A percentile compares a stretch with the other conserved stretches of the same genome.
These are phyloP conservation scores for Colletotrichum agaves DNA, from an alignment of 2,329 filamentous ascomycete genomes.

Conservation along the genomic window DNA sequence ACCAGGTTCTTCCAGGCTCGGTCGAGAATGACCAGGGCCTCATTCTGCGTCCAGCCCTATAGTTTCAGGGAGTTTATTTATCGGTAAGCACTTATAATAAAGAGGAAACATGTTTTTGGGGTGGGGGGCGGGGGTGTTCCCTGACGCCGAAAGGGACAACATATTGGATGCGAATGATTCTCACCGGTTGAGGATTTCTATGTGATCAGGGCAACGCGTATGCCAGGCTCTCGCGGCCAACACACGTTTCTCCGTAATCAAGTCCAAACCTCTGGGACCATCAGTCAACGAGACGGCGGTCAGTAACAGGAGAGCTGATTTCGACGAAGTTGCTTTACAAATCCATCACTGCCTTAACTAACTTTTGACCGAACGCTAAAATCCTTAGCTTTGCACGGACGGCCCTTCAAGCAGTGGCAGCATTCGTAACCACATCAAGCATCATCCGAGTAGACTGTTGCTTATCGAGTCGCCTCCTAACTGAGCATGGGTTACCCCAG, in stretches of 20 bases:
- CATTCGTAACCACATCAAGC: too few relatives aligned
- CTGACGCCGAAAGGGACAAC: constrained; percentile 1
- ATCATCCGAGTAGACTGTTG: too few relatives aligned
- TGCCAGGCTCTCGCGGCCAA: not conserved
- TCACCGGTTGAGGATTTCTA: not conserved
- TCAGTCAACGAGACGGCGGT: not conserved
- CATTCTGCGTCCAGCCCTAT: not conserved
- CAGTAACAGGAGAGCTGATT: not conserved
- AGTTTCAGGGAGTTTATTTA: not conserved
- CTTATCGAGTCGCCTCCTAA: not conserved
- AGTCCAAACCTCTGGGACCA: not conserved
- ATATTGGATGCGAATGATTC: not conserved
- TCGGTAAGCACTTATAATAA: constrained; percentile 6
- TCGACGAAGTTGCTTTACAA: too few relatives aligned
- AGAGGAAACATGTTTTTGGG: constrained; percentile 8
- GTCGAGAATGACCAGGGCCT: not conserved
- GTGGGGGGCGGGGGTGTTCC: too few relatives aligned
- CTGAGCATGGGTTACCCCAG: not conserved
- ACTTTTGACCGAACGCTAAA: too few relatives aligned
- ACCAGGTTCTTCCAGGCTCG: not conserved
- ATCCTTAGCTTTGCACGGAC: too few relatives aligned
- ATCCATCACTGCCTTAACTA: too few relatives aligned
- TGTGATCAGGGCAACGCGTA: too few relatives aligned
- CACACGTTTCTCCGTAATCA: not conserved
- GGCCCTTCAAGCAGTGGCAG: too few relatives aligned